Evolutionary conservation across 805 yeast genomes (phyloP), one percentile per base, ranked within the genome.

Genomic region (Candida fluviatilis): DNA sequence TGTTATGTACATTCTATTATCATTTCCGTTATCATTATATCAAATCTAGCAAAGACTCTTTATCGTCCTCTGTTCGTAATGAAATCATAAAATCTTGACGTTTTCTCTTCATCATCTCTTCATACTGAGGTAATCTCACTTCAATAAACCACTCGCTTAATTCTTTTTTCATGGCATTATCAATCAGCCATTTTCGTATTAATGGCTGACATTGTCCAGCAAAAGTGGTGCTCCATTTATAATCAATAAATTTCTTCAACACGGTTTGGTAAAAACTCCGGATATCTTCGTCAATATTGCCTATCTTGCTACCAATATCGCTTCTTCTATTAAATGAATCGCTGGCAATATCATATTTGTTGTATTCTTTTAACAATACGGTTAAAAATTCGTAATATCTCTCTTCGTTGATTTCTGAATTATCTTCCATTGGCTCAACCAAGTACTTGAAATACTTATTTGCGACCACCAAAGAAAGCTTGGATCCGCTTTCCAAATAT

Each of bases 171-270:
- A 67, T 66, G 18, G 34, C 33, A 1, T 42, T 39, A 43, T 60
- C 55, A 10, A 68, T 42, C 4, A 59, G 35, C 74, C 74, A 68
- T 47, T 66, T 58, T n/a, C 52, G 46, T 11, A 64, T 52, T 12
- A 66, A 47, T 8, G 63, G 63, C 2, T 39, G 45, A 18, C 58
- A 50, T 38, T 59, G 65, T 1, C 61, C 64, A 31, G 57, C 48
- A 25, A 43, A 45, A 4, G 57, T 54, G 8, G 50, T 31, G 24
- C 48, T 46, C 45, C 69, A 58, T 40, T 60, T 62, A 23, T 42
- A 31, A 14, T 58, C 49, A 3, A 68, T 49, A 28, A 65, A 48
- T 3, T 41, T 34, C 35, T 54, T 54, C 49, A 68, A 40, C 1
- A 56, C 50, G 16, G 42, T 42, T 18, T 28, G 29, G 36, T 58